phyloP scores from a whole-genome alignment of 768 basidiomycete genomes.

The Tricholoma flavovirens region DNA sequence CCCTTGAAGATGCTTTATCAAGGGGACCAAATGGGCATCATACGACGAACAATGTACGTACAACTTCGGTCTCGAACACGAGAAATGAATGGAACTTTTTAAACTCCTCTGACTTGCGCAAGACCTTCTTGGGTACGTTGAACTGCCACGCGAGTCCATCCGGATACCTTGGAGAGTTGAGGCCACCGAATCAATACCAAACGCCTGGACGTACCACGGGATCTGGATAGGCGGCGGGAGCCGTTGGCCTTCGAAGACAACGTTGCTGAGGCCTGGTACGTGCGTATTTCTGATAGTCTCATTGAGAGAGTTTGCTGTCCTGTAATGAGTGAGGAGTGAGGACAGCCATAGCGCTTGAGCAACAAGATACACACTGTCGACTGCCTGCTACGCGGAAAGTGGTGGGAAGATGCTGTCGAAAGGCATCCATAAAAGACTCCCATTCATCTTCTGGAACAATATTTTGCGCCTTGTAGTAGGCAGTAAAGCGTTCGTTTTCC shows the following conservation, averaged over 20 bases:
- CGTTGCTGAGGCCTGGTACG: constrained; percentile 67
- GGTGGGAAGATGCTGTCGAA: constrained; percentile 77
- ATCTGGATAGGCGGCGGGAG: constrained; percentile 80
- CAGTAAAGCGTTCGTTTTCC: constrained; percentile 61
- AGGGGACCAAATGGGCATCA: neutral
- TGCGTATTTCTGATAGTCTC: constrained; percentile 70
- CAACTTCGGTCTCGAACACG: constrained; percentile 97
- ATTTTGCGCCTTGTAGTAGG: constrained; percentile 71
- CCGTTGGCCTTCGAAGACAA: constrained; percentile 68
- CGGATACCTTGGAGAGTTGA: constrained; percentile 68
- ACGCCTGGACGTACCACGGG: constrained; percentile 56
- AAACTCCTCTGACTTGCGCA: constrained; percentile 86
- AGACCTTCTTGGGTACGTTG: constrained; percentile 81
- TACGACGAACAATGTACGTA: constrained; percentile 38
- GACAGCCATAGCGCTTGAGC: neutral
- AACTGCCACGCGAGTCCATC: constrained; percentile 96
- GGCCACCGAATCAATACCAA: constrained; percentile 1
- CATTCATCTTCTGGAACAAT: constrained; percentile 79
- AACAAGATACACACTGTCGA: constrained; percentile 52
- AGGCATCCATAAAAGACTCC: constrained; percentile 57
- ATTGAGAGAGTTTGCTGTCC: constrained; percentile 71
- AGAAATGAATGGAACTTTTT: constrained; percentile 94
- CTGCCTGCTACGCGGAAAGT: constrained; percentile 92
- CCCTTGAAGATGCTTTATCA: constrained; percentile 46
- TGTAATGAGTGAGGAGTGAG: constrained; percentile 20